Evolutionary conservation across 331 rosid genomes (phyloP).

Genomic region (Telfairia occidentalis): DNA sequence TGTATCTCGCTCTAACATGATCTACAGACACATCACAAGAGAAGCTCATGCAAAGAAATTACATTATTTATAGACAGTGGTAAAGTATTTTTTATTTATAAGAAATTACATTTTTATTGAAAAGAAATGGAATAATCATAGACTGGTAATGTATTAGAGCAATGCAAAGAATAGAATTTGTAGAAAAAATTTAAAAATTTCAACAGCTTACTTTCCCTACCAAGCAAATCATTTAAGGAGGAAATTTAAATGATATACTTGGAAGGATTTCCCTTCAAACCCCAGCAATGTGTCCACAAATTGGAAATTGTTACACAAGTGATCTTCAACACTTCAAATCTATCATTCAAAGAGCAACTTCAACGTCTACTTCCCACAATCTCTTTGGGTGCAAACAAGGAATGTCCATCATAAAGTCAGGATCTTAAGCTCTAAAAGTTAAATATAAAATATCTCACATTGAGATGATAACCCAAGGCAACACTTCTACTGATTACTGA

Average conservation of each 20-base stretch:
- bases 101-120: too few relatives aligned
- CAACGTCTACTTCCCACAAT: neutral
- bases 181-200: constrained; percentile 8
- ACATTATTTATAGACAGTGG: too few relatives aligned
- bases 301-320: neutral
- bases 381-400: neutral
- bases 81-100: too few relatives aligned
- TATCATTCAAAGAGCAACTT: neutral
- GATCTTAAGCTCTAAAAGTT: neutral
- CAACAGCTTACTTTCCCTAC: constrained; percentile 44
- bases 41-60: constrained; percentile 22
- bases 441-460: neutral
- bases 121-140: too few relatives aligned
- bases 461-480: neutral
- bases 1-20: constrained; percentile 92
- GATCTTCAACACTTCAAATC: neutral
- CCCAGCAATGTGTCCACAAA: neutral
- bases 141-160: neutral
- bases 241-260: neutral
- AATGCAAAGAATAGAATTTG: neutral
- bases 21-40: constrained; percentile 45
- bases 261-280: neutral
- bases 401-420: neutral
- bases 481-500: neutral
- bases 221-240: constrained; percentile 3